Evolutionary conservation across 768 basidiomycete genomes (phyloP).

Genomic region (Podaxis mareebaensis): DNA sequence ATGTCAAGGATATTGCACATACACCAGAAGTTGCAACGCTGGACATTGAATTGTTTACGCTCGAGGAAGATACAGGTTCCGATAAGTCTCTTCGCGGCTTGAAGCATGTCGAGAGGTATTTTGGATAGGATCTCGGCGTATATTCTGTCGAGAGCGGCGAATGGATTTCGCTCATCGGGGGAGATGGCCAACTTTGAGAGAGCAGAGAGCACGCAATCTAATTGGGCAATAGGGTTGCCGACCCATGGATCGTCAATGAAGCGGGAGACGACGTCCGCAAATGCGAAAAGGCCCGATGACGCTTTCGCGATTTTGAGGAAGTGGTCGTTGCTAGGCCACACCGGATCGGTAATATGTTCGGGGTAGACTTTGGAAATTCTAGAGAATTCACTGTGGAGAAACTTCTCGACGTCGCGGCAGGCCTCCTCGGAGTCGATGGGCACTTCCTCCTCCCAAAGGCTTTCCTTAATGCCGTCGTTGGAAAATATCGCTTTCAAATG

Average conservation of each 20-base stretch:
- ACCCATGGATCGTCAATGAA: conserved; percentile 20
- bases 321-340: conserved; percentile 20
- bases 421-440: conserved; percentile 17
- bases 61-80: neutral
- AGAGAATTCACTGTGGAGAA: conserved; percentile 17
- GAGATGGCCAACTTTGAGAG: neutral
- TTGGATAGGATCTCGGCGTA: conserved; percentile 6
- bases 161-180: neutral
- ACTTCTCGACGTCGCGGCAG: conserved; percentile 21
- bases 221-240: conserved; percentile 6
- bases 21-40: neutral
- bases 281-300: conserved; percentile 29
- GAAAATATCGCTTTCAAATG: conserved; percentile 21
- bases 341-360: neutral
- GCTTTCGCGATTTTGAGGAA: conserved; percentile 17
- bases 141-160: conserved; percentile 11
- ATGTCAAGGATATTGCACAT: neutral
- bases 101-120: neutral
- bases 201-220: conserved; percentile 7
- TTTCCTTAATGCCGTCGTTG: neutral
- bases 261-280: conserved; percentile 23
- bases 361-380: conserved; percentile 13
- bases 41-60: neutral
- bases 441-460: conserved; percentile 6
- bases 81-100: neutral